Percentiles rank a stretch among this genome's conserved stretches.
These are phyloP conservation scores for Taphrina pruni DNA, from an alignment of 1,139 yeast species.

Conservation along the genomic window DNA sequence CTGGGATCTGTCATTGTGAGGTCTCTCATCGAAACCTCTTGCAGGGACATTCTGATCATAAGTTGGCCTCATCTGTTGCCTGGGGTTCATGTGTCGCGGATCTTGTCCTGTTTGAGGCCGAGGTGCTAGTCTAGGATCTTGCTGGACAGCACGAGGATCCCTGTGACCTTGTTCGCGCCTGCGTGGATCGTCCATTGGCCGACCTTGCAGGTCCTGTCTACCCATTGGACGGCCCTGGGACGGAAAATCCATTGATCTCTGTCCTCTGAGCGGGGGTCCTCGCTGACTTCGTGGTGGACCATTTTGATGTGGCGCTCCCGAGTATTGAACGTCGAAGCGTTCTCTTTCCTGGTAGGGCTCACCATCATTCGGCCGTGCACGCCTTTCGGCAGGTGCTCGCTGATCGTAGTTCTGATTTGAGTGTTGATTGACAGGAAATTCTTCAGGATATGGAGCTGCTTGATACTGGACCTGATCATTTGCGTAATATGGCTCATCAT, in stretches of 20 bases:
- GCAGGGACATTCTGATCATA: background rate
- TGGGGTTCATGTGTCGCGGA: background rate
- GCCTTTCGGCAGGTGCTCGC: background rate
- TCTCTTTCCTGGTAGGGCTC: slow-evolving; percentile 3
- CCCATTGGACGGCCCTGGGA: background rate
- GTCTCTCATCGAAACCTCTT: background rate
- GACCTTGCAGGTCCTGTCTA: background rate
- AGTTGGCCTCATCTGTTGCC: slow-evolving; percentile 9
- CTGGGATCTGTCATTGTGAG: background rate
- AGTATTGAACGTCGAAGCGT: background rate
- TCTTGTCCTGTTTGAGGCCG: slow-evolving; percentile 9
- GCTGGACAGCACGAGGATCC: slow-evolving; percentile 22
- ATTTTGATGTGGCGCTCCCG: background rate
- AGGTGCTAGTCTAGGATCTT: slow-evolving; percentile 24
- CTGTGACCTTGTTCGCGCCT: background rate
- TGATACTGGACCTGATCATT: slow-evolving; percentile 1
- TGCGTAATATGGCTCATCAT: slow-evolving; percentile 12
- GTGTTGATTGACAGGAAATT: background rate
- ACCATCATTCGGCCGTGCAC: slow-evolving; percentile 4
- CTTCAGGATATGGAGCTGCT: slow-evolving; percentile 21
- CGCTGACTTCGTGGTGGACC: slow-evolving; percentile 18
- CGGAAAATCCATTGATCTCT: slow-evolving; percentile 21
- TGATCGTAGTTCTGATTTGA: background rate
- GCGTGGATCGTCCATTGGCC: slow-evolving; percentile 4
- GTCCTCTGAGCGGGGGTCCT: slow-evolving; percentile 7